A percentile compares a stretch with the other conserved stretches of the same genome.
phyloP scores from a whole-genome alignment of 1,284 basidiomycete genomes.

The Lignosus rhinocerotis region DNA sequence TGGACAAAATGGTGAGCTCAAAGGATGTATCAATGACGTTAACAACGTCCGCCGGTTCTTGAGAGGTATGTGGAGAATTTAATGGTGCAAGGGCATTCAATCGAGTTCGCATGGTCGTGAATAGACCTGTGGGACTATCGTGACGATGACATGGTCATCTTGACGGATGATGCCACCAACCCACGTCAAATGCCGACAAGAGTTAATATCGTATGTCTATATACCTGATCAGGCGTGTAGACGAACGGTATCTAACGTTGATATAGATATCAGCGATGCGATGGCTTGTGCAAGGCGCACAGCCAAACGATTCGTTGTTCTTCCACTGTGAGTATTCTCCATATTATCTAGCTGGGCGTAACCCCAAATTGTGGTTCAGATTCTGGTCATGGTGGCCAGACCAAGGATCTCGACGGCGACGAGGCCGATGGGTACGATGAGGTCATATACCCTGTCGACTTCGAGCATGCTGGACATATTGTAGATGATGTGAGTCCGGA shows the following conservation, averaged over 20 bases:
- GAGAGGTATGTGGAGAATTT: slow-evolving; percentile 20
- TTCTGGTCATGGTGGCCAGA: slow-evolving; percentile 86
- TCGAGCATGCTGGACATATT: slow-evolving; percentile 66
- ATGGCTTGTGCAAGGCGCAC: slow-evolving; percentile 83
- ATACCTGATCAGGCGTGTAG: neutral
- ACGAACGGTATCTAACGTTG: neutral
- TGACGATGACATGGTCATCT: slow-evolving; percentile 71
- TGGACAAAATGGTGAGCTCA: slow-evolving; percentile 61
- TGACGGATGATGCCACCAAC: slow-evolving; percentile 73
- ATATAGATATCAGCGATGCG: slow-evolving; percentile 68
- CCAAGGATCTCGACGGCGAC: slow-evolving; percentile 69
- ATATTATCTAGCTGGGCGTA: neutral
- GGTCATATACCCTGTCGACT: slow-evolving; percentile 72
- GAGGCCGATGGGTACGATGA: slow-evolving; percentile 71
- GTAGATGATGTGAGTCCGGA: slow-evolving; percentile 68
- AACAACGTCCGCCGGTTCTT: slow-evolving; percentile 71
- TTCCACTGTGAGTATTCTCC: slow-evolving; percentile 72
- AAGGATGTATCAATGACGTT: slow-evolving; percentile 86
- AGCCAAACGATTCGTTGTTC: slow-evolving; percentile 80
- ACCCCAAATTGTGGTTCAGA: slow-evolving; percentile 37
- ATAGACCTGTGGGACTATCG: slow-evolving; percentile 54
- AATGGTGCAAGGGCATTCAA: too few relatives aligned
- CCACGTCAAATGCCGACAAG: slow-evolving; percentile 69
- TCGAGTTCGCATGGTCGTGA: too few relatives aligned
- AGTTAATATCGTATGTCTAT: slow-evolving; percentile 57